phyloP scores from a whole-genome alignment of 441 rosid genomes.

The Melastoma candidum region DNA sequence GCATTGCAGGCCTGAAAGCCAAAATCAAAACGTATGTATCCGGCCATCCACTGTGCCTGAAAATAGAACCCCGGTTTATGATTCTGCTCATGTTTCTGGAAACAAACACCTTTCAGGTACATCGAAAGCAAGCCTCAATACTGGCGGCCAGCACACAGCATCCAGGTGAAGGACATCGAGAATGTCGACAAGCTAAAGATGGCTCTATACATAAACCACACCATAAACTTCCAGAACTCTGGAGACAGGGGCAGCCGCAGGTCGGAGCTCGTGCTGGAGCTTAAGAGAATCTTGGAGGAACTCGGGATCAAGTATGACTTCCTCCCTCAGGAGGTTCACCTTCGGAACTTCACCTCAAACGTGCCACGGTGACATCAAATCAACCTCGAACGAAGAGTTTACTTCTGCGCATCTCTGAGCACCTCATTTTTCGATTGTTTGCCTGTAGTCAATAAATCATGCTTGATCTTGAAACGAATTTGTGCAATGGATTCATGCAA shows the following conservation, averaged over 20 bases:
- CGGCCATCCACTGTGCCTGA: not conserved
- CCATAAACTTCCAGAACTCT: constrained; percentile 35
- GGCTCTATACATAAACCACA: constrained; percentile 26
- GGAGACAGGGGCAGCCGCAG: constrained; percentile 27
- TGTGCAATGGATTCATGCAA: no score
- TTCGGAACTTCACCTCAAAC: constrained; percentile 18
- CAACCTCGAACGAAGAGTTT: no score
- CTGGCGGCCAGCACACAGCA: constrained; percentile 27
- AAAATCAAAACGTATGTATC: constrained; percentile 16
- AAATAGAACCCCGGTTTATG: no score
- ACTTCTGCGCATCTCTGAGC: no score
- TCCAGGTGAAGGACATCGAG: constrained; percentile 31
- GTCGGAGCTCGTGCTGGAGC: constrained; percentile 31
- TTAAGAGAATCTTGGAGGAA: constrained; percentile 31
- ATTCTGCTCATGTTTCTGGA: not conserved
- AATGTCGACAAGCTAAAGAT: constrained; percentile 31
- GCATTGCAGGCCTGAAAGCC: constrained; percentile 15
- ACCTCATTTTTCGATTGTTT: no score
- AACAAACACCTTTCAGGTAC: constrained; percentile 19
- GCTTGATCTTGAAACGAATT: no score
- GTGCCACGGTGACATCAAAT: not conserved
- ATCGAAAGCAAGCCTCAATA: constrained; percentile 27
- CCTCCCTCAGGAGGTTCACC: constrained; percentile 25
- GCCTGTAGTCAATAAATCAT: no score
- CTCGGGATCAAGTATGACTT: constrained; percentile 25